A percentile compares a stretch with the other conserved stretches of the same genome.
phyloP scores from a whole-genome alignment of 2,329 filamentous ascomycete species.

The Cordyceps tenuipes region DNA sequence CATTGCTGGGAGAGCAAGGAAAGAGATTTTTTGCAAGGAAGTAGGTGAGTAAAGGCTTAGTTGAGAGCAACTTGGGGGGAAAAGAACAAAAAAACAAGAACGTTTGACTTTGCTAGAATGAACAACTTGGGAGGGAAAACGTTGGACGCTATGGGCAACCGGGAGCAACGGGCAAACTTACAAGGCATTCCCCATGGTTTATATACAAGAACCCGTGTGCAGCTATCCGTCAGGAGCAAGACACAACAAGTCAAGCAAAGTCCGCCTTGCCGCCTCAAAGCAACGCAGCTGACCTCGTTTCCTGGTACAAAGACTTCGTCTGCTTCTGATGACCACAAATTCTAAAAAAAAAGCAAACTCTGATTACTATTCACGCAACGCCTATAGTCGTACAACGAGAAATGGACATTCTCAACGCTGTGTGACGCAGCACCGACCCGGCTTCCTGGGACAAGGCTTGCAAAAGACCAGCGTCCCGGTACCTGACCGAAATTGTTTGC shows the following conservation, averaged over 20 bases:
- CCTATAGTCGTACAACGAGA: neutral
- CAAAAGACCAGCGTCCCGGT: neutral
- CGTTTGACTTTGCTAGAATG: too few species aligned
- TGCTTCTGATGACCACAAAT: neutral
- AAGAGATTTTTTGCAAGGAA: too few species aligned
- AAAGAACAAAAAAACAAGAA: too few species aligned
- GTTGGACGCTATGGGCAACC: too few species aligned
- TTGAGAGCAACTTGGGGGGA: too few species aligned
- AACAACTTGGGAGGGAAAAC: too few species aligned
- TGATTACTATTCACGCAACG: conserved; percentile 2
- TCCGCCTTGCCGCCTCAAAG: too few species aligned
- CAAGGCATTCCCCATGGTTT: neutral
- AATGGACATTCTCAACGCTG: conserved; percentile 5
- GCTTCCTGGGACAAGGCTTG: neutral
- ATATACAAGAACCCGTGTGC: conserved; percentile 6
- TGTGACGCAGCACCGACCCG: conserved; percentile 7
- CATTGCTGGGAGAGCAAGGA: too few species aligned
- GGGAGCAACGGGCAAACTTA: neutral
- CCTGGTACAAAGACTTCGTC: too few species aligned
- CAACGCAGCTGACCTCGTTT: too few species aligned
- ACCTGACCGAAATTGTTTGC: too few species aligned
- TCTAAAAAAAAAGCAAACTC: neutral
- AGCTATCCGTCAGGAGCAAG: neutral
- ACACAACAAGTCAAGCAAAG: too few species aligned
- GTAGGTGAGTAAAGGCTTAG: neutral